Conservation (phyloP, 768 basidiomycete genomes). For the Trichaptum fuscoviolaceum region DNA sequence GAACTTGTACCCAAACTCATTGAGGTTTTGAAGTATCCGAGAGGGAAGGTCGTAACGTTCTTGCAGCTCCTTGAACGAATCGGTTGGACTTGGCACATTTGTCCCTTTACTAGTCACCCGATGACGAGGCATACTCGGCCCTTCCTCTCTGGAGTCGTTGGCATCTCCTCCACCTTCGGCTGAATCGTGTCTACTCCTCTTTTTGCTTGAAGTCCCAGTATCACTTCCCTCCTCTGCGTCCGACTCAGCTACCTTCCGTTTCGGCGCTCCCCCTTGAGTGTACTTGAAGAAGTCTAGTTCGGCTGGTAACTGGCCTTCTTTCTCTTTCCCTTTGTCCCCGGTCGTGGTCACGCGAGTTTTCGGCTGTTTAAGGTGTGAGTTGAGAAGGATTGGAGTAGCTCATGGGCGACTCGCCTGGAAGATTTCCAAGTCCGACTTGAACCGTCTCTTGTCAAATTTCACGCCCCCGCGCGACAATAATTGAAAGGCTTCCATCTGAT, state of each 20-base stretch:
- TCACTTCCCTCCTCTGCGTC: constrained; percentile 10
- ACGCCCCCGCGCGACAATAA: constrained; percentile 83
- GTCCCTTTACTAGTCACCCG: constrained; percentile 72
- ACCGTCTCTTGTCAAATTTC: constrained; percentile 72
- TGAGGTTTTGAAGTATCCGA: constrained; percentile 61
- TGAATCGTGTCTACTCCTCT: constrained; percentile 23
- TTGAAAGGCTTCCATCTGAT: constrained; percentile 79
- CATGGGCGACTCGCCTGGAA: constrained; percentile 49
- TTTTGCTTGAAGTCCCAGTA: constrained; percentile 22
- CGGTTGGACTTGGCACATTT: constrained; percentile 54
- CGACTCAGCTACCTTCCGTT: constrained; percentile 39
- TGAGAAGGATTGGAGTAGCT: neutral
- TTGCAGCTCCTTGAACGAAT: constrained; percentile 54
- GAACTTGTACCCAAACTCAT: constrained; percentile 48
- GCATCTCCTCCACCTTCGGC: constrained; percentile 17
- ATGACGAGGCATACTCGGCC: constrained; percentile 38
- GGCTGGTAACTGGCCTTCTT: constrained; percentile 54
- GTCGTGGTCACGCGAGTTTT: constrained; percentile 2
- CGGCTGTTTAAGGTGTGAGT: constrained; percentile 9
- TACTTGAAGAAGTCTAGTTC: constrained; percentile 95
- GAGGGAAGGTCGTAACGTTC: constrained; percentile 54
- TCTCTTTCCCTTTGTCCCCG: constrained; percentile 12
- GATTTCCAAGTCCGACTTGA: constrained; percentile 60
- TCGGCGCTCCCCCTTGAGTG: constrained; percentile 48
- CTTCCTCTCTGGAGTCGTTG: constrained; percentile 18